Percentiles rank a stretch among this genome's conserved stretches.
These are phyloP conservation scores for Hanseniaspora uvarum DNA, from an alignment of 1,139 yeast species.

Conservation along the genomic window DNA sequence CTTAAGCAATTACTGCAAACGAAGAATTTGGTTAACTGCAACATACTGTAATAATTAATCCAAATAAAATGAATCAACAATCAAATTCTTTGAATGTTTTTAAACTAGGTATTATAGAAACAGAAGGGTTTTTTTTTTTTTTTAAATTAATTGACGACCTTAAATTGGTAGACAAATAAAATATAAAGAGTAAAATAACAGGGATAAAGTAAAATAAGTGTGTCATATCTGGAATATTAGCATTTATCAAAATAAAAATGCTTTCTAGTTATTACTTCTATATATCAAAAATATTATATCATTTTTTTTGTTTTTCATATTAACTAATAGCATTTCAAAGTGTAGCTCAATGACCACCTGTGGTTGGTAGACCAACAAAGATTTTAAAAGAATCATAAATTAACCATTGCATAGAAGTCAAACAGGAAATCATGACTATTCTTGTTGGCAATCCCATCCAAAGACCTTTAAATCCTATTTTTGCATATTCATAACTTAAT, in stretches of 20 bases:
- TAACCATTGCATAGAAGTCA: constrained; percentile 95
- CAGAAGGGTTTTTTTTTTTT: background rate
- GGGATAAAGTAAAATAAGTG: background rate
- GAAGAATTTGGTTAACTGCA: background rate
- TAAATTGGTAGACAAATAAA: background rate
- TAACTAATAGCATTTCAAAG: background rate
- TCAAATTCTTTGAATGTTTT: background rate
- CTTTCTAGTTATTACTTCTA: background rate
- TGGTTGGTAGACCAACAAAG: constrained; percentile 80
- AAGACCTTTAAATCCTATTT: constrained; percentile 78
- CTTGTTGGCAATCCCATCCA: constrained; percentile 94
- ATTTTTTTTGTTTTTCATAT: background rate
- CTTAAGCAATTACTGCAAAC: background rate
- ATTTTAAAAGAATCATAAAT: constrained; percentile 91
- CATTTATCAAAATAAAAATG: background rate
- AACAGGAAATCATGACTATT: constrained; percentile 91
- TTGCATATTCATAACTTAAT: constrained; percentile 57
- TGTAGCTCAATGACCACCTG: constrained; percentile 49
- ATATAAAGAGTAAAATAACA: background rate
- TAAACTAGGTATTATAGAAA: background rate
- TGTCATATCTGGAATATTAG: constrained; percentile 6
- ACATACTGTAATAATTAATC: background rate
- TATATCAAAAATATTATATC: background rate
- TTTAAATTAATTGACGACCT: background rate
- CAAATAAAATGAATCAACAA: background rate